Percentiles rank a stretch among this genome's conserved stretches.
Evolutionary conservation across 2,329 filamentous ascomycete species (phyloP).

Genomic region (Polychaeton citri): DNA sequence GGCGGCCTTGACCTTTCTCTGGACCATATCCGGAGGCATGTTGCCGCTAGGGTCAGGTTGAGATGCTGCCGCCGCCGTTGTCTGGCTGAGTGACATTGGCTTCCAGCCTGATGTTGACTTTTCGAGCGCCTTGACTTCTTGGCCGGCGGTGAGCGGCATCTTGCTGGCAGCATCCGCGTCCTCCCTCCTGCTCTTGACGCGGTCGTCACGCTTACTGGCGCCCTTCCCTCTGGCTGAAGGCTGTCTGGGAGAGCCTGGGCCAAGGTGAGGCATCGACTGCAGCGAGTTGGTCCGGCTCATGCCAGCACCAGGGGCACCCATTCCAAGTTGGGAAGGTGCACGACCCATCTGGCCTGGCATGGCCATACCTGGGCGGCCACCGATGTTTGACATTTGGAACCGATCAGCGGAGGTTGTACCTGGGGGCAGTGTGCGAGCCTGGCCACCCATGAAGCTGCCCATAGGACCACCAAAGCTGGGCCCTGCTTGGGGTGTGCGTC

Average conservation of each 20-base stretch:
- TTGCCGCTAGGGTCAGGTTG: slow-evolving; percentile 40
- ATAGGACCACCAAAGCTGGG: slow-evolving; percentile 45
- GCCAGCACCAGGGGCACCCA: slow-evolving; percentile 15
- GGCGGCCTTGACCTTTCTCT: slow-evolving; percentile 96
- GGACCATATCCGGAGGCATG: slow-evolving; percentile 83
- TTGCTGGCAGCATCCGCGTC: slow-evolving; percentile 60
- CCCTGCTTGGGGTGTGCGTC: slow-evolving; percentile 8
- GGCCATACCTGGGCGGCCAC: slow-evolving; percentile 10
- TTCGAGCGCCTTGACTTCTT: slow-evolving; percentile 68
- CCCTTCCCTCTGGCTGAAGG: slow-evolving; percentile 34
- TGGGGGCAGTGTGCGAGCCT: slow-evolving; percentile 48
- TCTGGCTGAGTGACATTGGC: slow-evolving; percentile 53
- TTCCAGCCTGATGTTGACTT: slow-evolving; percentile 75
- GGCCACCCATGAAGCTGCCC: slow-evolving; percentile 51
- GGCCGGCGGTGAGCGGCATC: slow-evolving; percentile 80
- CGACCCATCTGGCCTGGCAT: slow-evolving; percentile 43
- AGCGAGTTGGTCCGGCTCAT: slow-evolving; percentile 54
- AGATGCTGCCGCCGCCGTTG: slow-evolving; percentile 29
- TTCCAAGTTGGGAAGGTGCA: slow-evolving; percentile 45
- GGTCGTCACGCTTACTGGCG: slow-evolving; percentile 49
- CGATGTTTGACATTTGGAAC: slow-evolving; percentile 34
- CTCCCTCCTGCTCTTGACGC: slow-evolving; percentile 40
- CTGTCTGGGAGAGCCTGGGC: slow-evolving; percentile 56
- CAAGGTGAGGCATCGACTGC: slow-evolving; percentile 44
- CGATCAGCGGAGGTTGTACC: slow-evolving; percentile 68